Evolutionary conservation across 2,329 filamentous ascomycete species (phyloP).

Genomic region (Trichophyton rubrum): DNA sequence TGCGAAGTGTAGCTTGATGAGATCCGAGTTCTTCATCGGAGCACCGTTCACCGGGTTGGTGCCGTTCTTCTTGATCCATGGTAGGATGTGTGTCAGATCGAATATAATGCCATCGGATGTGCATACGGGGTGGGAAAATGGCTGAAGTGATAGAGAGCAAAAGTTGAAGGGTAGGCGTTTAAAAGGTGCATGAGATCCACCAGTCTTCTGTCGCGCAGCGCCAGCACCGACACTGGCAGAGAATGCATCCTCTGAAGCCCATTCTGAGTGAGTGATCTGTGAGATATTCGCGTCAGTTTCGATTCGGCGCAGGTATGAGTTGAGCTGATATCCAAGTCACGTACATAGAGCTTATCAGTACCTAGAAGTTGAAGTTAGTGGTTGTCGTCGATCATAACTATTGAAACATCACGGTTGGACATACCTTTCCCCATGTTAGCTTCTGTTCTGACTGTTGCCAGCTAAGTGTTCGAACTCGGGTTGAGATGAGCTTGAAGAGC

Average conservation of each 20-base stretch:
- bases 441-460: neutral
- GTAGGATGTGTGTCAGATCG: slow-evolving; percentile 83
- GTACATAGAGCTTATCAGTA: slow-evolving; percentile 40
- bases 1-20: slow-evolving; percentile 82
- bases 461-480: neutral
- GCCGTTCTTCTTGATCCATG: slow-evolving; percentile 86
- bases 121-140: slow-evolving; percentile 89
- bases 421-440: slow-evolving; percentile 24
- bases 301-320: slow-evolving; percentile 14
- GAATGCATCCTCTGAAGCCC: slow-evolving; percentile 82
- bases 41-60: slow-evolving; percentile 83
- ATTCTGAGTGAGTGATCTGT: slow-evolving; percentile 92
- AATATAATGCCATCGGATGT: slow-evolving; percentile 79
- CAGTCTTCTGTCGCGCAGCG: slow-evolving; percentile 42
- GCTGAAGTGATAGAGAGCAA: slow-evolving; percentile 89
- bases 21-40: slow-evolving; percentile 63
- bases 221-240: slow-evolving; percentile 66
- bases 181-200: slow-evolving; percentile 52
- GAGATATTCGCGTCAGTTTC: neutral
- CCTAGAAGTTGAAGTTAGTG: slow-evolving; percentile 21
- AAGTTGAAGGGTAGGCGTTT: slow-evolving; percentile 93
- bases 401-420: slow-evolving; percentile 6
- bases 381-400: neutral
- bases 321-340: slow-evolving; percentile 9
- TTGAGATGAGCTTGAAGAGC: neutral